phyloP scores from a whole-genome alignment of 768 basidiomycete species.

The Pleurotus tuber-regium region DNA sequence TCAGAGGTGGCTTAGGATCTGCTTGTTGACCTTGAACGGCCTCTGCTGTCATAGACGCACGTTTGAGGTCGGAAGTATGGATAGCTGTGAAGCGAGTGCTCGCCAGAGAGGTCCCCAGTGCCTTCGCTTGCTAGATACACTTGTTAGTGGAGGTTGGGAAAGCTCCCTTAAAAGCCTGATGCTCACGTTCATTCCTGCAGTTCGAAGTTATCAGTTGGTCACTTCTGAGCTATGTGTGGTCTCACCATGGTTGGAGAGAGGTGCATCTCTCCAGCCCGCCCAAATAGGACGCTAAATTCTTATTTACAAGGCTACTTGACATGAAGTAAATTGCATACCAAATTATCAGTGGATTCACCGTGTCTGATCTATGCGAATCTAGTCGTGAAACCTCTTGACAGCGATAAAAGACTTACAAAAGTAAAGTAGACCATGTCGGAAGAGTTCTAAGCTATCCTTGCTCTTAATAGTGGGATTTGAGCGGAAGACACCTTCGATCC shows the following conservation, averaged over 20 bases:
- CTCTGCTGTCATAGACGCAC: conserved; percentile 61
- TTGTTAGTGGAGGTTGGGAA: too few species aligned
- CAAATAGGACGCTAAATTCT: conserved; percentile 40
- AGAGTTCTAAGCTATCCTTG: neutral
- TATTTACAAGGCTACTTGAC: neutral
- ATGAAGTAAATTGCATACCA: conserved; percentile 37
- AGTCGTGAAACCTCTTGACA: neutral
- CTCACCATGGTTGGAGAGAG: conserved; percentile 72
- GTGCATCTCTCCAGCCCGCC: conserved; percentile 77
- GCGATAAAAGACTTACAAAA: conserved; percentile 30
- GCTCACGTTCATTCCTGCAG: conserved; percentile 55
- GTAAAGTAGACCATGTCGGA: conserved; percentile 35
- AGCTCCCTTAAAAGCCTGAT: conserved; percentile 2
- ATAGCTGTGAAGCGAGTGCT: conserved; percentile 49
- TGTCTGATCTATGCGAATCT: conserved; percentile 55
- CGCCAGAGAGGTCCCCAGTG: conserved; percentile 54
- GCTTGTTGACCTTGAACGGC: conserved; percentile 32
- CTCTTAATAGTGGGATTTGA: neutral
- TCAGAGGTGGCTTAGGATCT: conserved; percentile 41
- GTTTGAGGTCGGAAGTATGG: conserved; percentile 64
- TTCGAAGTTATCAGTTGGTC: neutral
- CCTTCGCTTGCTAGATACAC: conserved; percentile 54
- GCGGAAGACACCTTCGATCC: neutral
- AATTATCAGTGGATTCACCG: conserved; percentile 75
- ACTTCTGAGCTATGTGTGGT: too few species aligned